Evolutionary conservation across 1,284 basidiomycete species (phyloP), one percentile per base, ranked within the genome.

Genomic region (Tremellales sp.): DNA sequence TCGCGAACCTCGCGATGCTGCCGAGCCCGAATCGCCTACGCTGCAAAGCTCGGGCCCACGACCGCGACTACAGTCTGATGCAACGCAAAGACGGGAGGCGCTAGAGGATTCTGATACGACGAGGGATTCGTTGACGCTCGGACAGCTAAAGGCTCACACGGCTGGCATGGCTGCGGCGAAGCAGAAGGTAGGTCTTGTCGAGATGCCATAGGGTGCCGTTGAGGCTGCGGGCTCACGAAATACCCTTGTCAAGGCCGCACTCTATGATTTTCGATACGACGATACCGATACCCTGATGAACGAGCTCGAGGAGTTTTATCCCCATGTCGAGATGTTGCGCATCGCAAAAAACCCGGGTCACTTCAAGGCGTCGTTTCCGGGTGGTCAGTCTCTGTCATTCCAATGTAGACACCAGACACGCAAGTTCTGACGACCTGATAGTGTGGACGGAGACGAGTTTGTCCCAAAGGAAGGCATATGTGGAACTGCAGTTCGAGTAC

Each of bases 261-360:
- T 81, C 60, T 93, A 87, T 70, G 88, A 91, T 75, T 93, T 87
- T 72, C 81, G 84, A 51, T 94, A 94, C 68, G 87, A 92, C 58
- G 94, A 98, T 68, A 88, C 94, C 62, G 91, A 97, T 71, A 88
- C 86, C 14, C 82, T 97, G 36, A 85, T 93, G 78, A 87, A 89
- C 61, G 95, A 97, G 72, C 85, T 99, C 38, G 88, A 97, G 56
- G 95, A 98, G 73, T 97, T 98, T 74, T 98, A 95, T 74, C 91
- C 91, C 22, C 98, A 97, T 74, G 85, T 94, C 48, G 94, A 98
- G 75, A 90, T 92, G 77, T 83, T 86, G 1, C 87, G 92, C 67
- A 83, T 93, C 13, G 81, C 83, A 3, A 88, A 93, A 76, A 92
- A 92, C 68, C 75, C 88, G 52, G 84, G 83, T 60, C 84, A 86